phyloP scores from a whole-genome alignment of 371 early-diverging fungal species.

The Modicella reniformis region DNA sequence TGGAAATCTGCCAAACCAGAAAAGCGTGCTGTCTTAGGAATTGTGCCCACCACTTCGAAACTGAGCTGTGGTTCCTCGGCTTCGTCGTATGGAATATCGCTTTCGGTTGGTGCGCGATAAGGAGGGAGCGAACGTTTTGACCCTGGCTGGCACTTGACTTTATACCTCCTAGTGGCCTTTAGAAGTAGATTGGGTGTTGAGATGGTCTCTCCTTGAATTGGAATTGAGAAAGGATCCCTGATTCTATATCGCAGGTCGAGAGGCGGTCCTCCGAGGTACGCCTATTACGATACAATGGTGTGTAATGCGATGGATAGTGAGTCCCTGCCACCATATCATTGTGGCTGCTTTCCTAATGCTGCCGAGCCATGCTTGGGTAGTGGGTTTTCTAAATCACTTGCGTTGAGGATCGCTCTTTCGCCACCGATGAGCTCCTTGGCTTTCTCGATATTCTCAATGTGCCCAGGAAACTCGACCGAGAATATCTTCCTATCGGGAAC shows the following conservation, averaged over 20 bases:
- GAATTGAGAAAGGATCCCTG: slow-evolving; percentile 45
- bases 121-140: slow-evolving; percentile 32
- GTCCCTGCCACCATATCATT: background rate
- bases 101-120: slow-evolving; percentile 34
- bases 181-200: slow-evolving; percentile 37
- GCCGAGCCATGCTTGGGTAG: background rate
- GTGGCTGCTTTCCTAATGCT: background rate
- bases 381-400: slow-evolving; percentile 3
- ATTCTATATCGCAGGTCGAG: slow-evolving; percentile 40
- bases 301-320: background rate
- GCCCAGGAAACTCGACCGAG: slow-evolving; percentile 48
- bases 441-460: slow-evolving; percentile 33
- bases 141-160: slow-evolving; percentile 41
- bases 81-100: slow-evolving; percentile 33
- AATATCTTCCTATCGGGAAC: slow-evolving; percentile 38
- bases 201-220: slow-evolving; percentile 44
- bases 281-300: slow-evolving; percentile 15
- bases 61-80: slow-evolving; percentile 28
- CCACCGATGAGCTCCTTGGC: slow-evolving; percentile 43
- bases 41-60: slow-evolving; percentile 31
- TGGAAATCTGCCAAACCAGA: slow-evolving; percentile 48
- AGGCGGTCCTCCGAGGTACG: slow-evolving; percentile 46
- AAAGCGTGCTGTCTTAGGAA: slow-evolving; percentile 41
- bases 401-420: slow-evolving; percentile 42
- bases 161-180: slow-evolving; percentile 46